These are phyloP conservation scores for Aureobasidium uvarum DNA, from an alignment of 2,329 filamentous ascomycete species.

Conservation along the genomic window DNA sequence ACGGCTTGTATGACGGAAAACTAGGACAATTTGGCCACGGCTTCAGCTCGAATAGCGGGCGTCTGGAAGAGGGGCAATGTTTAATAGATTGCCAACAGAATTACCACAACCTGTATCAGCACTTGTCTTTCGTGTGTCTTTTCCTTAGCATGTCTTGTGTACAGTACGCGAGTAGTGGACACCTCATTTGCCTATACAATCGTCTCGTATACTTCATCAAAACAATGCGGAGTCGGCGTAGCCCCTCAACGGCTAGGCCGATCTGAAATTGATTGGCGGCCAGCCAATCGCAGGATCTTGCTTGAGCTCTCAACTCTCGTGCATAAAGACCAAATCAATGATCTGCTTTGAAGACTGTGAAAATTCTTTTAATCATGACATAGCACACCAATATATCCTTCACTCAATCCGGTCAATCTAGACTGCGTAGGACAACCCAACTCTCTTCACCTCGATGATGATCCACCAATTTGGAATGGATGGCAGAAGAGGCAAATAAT, in stretches of 20 bases:
- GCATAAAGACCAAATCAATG: neutral
- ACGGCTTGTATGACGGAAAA: slow-evolving; percentile 19
- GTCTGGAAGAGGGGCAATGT: slow-evolving; percentile 23
- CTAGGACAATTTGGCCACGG: slow-evolving; percentile 19
- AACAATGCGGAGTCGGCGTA: slow-evolving; percentile 5
- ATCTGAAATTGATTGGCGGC: neutral
- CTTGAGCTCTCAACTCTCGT: neutral
- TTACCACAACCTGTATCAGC: neutral
- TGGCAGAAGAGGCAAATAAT: neutral
- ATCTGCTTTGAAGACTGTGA: neutral
- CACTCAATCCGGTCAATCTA: neutral
- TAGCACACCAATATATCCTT: neutral
- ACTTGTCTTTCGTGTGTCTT: neutral
- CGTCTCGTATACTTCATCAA: slow-evolving; percentile 14
- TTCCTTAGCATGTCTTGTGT: slow-evolving; percentile 5
- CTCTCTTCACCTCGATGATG: neutral
- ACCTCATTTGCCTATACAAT: slow-evolving; percentile 2
- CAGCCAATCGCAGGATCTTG: slow-evolving; percentile 2
- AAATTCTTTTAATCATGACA: neutral
- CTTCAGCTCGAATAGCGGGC: slow-evolving; percentile 23
- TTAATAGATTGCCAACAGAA: slow-evolving; percentile 25
- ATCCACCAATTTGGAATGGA: neutral
- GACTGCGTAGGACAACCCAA: neutral
- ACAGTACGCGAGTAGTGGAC: neutral
- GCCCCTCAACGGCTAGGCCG: neutral